These are phyloP conservation scores for Monosporascus ibericus DNA, from an alignment of 2,329 filamentous ascomycete species.

Conservation along the genomic window DNA sequence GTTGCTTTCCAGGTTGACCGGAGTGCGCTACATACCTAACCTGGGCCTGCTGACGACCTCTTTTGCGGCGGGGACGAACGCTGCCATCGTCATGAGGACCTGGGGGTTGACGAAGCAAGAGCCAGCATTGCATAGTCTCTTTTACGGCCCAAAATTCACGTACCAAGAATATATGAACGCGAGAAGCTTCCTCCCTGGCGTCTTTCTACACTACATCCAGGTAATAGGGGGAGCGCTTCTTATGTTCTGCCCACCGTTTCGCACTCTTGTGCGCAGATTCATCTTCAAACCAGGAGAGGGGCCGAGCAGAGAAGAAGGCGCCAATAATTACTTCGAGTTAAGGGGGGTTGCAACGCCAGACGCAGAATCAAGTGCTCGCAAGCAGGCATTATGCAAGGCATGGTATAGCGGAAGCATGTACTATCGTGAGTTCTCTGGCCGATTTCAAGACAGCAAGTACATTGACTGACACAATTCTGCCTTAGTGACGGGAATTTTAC, in stretches of 20 bases:
- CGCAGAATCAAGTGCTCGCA: conserved; percentile 23
- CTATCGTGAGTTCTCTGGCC: conserved; percentile 39
- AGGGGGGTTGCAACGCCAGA: conserved; percentile 60
- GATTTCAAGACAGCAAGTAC: conserved; percentile 4
- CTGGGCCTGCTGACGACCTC: conserved; percentile 53
- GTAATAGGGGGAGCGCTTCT: conserved; percentile 38
- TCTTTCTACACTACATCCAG: conserved; percentile 44
- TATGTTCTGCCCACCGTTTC: conserved; percentile 36
- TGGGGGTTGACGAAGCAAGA: conserved; percentile 54
- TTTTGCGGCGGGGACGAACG: conserved; percentile 42
- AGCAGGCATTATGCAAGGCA: conserved; percentile 50
- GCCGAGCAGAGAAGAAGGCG: conserved; percentile 43
- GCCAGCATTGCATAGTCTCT: conserved; percentile 36
- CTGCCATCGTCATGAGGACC: conserved; percentile 50
- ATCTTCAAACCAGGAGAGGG: conserved; percentile 52
- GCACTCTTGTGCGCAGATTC: conserved; percentile 36
- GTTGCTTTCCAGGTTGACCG: conserved; percentile 41
- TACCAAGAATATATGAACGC: conserved; percentile 50
- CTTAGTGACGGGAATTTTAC: conserved; percentile 57
- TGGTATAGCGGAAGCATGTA: conserved; percentile 59
- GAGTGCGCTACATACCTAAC: conserved; percentile 40
- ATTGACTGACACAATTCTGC: not conserved
- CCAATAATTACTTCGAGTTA: conserved; percentile 57
- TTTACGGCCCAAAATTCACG: conserved; percentile 57
- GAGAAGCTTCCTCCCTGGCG: conserved; percentile 41